phyloP scores from a whole-genome alignment of 345 rosid genomes.

The Citrus trifoliata region DNA sequence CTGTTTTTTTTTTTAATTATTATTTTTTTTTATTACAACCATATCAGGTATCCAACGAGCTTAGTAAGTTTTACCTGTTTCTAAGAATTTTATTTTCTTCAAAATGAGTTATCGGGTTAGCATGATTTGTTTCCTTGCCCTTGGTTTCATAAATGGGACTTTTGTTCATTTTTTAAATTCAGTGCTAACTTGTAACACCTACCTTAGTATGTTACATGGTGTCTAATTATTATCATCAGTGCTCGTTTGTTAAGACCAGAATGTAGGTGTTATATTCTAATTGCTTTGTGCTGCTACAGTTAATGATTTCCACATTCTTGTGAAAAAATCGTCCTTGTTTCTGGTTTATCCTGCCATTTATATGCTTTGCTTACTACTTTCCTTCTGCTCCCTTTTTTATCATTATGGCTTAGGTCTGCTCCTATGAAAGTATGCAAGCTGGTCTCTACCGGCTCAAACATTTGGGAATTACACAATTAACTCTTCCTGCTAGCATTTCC shows the following conservation, averaged over 20 bases:
- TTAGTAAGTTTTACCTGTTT: neutral
- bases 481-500: constrained; percentile 72
- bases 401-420: constrained; percentile 61
- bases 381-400: neutral
- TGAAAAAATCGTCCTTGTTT: neutral
- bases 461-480: constrained; percentile 76
- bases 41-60: neutral
- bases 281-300: neutral
- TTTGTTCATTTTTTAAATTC: neutral
- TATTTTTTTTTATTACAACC: neutral
- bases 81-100: neutral
- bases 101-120: neutral
- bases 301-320: neutral
- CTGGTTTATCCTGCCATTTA: neutral
- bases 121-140: neutral
- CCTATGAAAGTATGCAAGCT: constrained; percentile 97
- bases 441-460: constrained; percentile 89
- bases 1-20: neutral
- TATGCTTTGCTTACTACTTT: neutral
- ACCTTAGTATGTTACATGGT: neutral
- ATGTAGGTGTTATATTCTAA: neutral
- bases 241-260: neutral
- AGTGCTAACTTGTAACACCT: neutral
- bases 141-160: neutral
- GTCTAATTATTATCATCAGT: neutral